Evolutionary conservation across 352 stramenopile species (phyloP).

Genomic region (Pythium brassicae): DNA sequence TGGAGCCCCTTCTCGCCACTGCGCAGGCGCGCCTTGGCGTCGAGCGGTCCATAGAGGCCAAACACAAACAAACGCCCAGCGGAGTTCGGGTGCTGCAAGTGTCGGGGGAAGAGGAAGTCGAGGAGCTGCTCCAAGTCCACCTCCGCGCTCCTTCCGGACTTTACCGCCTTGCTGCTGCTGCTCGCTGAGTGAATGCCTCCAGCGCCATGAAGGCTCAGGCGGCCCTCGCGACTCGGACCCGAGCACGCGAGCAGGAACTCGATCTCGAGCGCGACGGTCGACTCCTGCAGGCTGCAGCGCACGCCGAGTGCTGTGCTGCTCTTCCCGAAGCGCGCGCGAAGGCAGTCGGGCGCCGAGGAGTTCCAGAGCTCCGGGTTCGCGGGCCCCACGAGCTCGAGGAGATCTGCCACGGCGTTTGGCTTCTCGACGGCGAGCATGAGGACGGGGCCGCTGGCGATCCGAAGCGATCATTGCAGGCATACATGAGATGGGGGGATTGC

Average conservation of each 20-base stretch:
- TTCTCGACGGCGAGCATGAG: conserved; percentile 47
- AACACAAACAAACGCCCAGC: conserved; percentile 79
- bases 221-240: conserved; percentile 8
- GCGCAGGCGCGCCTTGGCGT: conserved; percentile 44
- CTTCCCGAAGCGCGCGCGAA: conserved; percentile 32
- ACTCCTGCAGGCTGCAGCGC: conserved; percentile 30
- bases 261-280: conserved; percentile 21
- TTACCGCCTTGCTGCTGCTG: background rate
- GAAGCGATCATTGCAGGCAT: background rate
- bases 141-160: conserved; percentile 13
- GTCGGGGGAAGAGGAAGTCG: conserved; percentile 69
- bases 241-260: conserved; percentile 34
- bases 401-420: conserved; percentile 33
- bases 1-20: conserved; percentile 57
- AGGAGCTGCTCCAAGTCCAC: conserved; percentile 60
- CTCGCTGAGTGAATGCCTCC: background rate
- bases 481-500: background rate
- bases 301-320: conserved; percentile 29
- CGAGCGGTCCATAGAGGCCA: conserved; percentile 72
- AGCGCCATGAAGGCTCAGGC: background rate
- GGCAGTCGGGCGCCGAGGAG: conserved; percentile 5
- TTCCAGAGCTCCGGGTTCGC: conserved; percentile 23
- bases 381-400: conserved; percentile 52
- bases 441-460: conserved; percentile 24
- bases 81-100: conserved; percentile 76